phyloP scores from a whole-genome alignment of 352 stramenopile genomes.

The Aphanomyces euteiches region DNA sequence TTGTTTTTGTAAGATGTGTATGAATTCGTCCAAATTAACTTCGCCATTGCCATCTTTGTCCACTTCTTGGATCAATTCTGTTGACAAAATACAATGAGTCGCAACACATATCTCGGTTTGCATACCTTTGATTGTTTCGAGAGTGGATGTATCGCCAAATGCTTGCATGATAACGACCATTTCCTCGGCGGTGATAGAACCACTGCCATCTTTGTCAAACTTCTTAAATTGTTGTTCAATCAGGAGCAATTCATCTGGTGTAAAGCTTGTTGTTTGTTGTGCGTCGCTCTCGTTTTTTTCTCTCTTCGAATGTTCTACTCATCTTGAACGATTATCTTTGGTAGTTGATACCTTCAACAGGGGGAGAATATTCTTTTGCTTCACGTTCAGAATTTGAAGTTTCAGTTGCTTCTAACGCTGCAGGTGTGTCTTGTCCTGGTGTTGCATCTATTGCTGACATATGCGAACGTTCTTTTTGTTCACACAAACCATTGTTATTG shows the following conservation, averaged over 20 bases:
- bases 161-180: constrained; percentile 52
- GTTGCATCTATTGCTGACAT: no score
- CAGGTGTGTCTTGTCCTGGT: no score
- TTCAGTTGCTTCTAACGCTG: no score
- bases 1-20: constrained; percentile 55
- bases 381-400: no score
- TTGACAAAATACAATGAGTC: background rate
- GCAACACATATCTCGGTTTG: no score
- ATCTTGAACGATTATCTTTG: no score
- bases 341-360: no score
- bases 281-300: constrained; percentile 34
- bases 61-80: constrained; percentile 52
- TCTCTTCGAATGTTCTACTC: background rate
- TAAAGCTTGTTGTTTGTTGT: constrained; percentile 23
- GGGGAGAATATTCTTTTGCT: no score
- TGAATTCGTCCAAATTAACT: constrained; percentile 68
- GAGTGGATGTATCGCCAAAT: constrained; percentile 55
- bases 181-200: constrained; percentile 57
- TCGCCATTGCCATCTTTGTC: constrained; percentile 58
- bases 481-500: no score
- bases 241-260: constrained; percentile 20
- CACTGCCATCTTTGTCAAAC: constrained; percentile 58
- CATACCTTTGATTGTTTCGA: constrained; percentile 45
- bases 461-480: no score
- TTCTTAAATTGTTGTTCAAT: constrained; percentile 30